Evolutionary conservation across 2,329 filamentous ascomycete genomes (phyloP).

Genomic region (Akanthomyces muscarius): DNA sequence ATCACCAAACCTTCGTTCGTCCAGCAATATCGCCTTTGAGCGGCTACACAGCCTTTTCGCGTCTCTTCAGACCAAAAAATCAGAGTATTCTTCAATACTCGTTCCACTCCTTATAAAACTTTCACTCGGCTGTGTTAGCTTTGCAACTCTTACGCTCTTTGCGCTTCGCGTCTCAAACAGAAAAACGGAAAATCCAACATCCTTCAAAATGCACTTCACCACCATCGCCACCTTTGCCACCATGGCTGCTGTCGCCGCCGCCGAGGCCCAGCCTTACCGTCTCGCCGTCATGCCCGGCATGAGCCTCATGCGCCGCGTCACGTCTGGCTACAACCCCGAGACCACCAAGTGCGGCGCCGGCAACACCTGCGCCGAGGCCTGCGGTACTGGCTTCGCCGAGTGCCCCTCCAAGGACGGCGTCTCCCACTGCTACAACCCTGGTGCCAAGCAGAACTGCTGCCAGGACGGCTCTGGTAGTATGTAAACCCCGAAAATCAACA

Average conservation of each 20-base stretch:
- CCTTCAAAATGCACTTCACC: constrained; percentile 35
- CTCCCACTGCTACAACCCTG: constrained; percentile 56
- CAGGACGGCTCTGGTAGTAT: constrained; percentile 53
- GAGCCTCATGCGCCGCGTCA: constrained; percentile 42
- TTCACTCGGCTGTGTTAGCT: constrained; percentile 5
- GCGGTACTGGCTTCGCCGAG: constrained; percentile 46
- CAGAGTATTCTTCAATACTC: constrained; percentile 29
- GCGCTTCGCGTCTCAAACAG: constrained; percentile 15
- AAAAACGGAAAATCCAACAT: background rate
- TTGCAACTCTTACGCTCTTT: constrained; percentile 1
- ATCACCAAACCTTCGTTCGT: constrained; percentile 14
- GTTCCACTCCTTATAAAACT: constrained; percentile 24
- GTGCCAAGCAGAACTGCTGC: constrained; percentile 53
- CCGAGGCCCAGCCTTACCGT: constrained; percentile 34
- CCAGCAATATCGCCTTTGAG: constrained; percentile 14
- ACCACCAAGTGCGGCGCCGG: constrained; percentile 46
- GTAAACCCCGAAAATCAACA: constrained; percentile 25
- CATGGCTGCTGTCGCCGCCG: constrained; percentile 31
- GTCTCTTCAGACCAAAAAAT: constrained; percentile 15
- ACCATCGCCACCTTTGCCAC: constrained; percentile 31
- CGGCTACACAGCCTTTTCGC: constrained; percentile 18
- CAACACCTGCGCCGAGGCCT: constrained; percentile 51
- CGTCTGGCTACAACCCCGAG: constrained; percentile 46
- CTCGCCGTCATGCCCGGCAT: constrained; percentile 36
- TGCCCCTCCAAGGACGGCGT: constrained; percentile 47